Base-by-base conservation (phyloP, 371 early-diverging fungal genomes). In the Apophysomyces elegans region DNA sequence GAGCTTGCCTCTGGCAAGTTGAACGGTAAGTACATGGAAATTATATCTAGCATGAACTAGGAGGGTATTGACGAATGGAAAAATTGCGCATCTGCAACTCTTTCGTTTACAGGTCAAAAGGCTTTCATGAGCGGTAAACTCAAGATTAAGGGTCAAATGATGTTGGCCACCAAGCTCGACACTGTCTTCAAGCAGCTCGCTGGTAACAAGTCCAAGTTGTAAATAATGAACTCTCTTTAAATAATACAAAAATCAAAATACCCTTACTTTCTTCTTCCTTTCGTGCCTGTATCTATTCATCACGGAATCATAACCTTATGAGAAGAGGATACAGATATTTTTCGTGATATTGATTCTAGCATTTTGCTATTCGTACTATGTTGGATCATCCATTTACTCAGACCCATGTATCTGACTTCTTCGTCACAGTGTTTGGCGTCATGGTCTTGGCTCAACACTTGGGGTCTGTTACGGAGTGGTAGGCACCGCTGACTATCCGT, bases 41-140 rank as follows among this genome's bases (percentile, higher is more conserved):
- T n/a, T 7, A 7, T 11, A n/a, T 8, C 35, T 5, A 7, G 32
- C 32, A 16, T 12, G 6, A 18, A 8, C 44, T 47, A 8, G 62
- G 16, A 16, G 35, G 32, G 32, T 26, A 26, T 37, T 32, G 21
- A 61, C 35, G 13, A n/a, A 32, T 16, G 14, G 37, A 36, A 16
- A 21, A 7, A 35, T 57, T 26, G 32, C 32, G 32, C 2, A 26
- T 26, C 32, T 3, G 32, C 32, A 26, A 26, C 32, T 26, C 32
- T 26, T 26, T 26, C 32, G 3, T 26, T 26, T 26, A 26, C 32
- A 70, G 70, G 67, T 63, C 71, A 70, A 59, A 70, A 70, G 61
- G 92, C 92, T 12, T 94, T 91, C 73, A 90, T 91, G 87, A 65
- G 75, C 8, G 93, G 94, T 57, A 92, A 86, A 78, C 80, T 94